A percentile compares a stretch with the other conserved stretches of the same genome.
These are phyloP conservation scores for Batrachochytrium dendrobatidis DNA, from an alignment of 371 early-diverging fungal species.

Conservation along the genomic window DNA sequence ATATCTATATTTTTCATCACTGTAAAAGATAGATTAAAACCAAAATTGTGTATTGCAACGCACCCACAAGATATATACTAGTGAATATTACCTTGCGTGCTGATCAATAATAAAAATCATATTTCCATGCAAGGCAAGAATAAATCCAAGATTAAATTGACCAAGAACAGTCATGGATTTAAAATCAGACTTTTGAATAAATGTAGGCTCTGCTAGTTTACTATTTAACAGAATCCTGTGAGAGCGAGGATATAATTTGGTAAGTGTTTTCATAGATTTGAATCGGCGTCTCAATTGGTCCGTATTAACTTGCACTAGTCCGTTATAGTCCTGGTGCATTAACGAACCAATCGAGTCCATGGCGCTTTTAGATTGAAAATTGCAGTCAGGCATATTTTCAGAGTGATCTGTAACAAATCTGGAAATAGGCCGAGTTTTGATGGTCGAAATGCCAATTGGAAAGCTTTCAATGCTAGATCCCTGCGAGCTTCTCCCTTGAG, in stretches of 20 bases:
- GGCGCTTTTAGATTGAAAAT: too few species aligned
- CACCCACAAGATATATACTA: neutral
- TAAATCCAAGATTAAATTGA: conserved; percentile 98
- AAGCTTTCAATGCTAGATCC: too few species aligned
- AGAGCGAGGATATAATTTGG: too few species aligned
- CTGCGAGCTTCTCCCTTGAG: conserved; percentile 3
- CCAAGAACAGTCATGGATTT: conserved; percentile 78
- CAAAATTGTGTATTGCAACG: conserved; percentile 1
- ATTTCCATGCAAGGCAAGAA: conserved; percentile 60
- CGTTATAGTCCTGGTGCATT: too few species aligned
- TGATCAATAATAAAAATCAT: conserved; percentile 96
- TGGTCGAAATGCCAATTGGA: too few species aligned
- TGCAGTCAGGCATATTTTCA: too few species aligned
- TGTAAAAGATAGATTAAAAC: conserved; percentile 14
- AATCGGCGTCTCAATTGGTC: too few species aligned
- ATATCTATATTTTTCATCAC: conserved; percentile 97
- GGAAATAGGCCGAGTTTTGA: too few species aligned
- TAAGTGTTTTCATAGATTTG: too few species aligned
- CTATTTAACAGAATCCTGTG: neutral
- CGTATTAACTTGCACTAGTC: too few species aligned
- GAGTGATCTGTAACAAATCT: too few species aligned
- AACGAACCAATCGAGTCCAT: too few species aligned
- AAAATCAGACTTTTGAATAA: conserved; percentile 80
- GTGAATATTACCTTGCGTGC: conserved; percentile 64
- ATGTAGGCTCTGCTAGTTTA: conserved; percentile 7